A percentile compares a stretch with the other conserved stretches of the same genome.
Conservation (phyloP, 2,329 filamentous ascomycete species). For the Huntiella savannae region DNA sequence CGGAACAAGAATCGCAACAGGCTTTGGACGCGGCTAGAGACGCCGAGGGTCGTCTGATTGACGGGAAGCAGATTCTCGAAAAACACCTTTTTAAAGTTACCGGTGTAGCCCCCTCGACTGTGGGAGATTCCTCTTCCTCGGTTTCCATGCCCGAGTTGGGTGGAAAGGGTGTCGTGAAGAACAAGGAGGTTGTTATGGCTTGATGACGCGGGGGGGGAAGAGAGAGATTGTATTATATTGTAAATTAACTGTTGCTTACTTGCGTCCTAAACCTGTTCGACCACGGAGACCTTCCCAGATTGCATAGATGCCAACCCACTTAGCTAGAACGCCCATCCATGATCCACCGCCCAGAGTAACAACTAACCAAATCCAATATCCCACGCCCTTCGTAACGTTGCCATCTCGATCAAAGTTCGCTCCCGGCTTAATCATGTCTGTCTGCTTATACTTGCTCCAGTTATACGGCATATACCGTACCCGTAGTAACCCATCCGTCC, state of each 20-base stretch:
- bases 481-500: conserved; percentile 47
- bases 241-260: too few species aligned
- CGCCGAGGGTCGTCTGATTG: conserved; percentile 36
- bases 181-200: background rate
- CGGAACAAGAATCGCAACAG: conserved; percentile 31
- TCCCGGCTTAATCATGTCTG: conserved; percentile 26
- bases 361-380: conserved; percentile 35
- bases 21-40: conserved; percentile 34
- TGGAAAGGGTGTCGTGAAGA: background rate
- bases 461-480: conserved; percentile 48
- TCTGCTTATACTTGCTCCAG: conserved; percentile 19
- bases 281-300: background rate
- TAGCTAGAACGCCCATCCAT: conserved; percentile 29
- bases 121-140: background rate
- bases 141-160: conserved; percentile 7
- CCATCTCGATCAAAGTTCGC: conserved; percentile 44
- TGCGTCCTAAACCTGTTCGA: too few species aligned
- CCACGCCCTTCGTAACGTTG: conserved; percentile 28
- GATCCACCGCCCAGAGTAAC: conserved; percentile 31
- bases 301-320: conserved; percentile 23
- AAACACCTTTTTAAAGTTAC: conserved; percentile 6
- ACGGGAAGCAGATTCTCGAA: conserved; percentile 33
- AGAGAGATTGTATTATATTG: too few species aligned
- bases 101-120: conserved; percentile 8
- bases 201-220: background rate